Conservation (phyloP, 805 yeast genomes). For the Yarrowia phangngaensis region DNA sequence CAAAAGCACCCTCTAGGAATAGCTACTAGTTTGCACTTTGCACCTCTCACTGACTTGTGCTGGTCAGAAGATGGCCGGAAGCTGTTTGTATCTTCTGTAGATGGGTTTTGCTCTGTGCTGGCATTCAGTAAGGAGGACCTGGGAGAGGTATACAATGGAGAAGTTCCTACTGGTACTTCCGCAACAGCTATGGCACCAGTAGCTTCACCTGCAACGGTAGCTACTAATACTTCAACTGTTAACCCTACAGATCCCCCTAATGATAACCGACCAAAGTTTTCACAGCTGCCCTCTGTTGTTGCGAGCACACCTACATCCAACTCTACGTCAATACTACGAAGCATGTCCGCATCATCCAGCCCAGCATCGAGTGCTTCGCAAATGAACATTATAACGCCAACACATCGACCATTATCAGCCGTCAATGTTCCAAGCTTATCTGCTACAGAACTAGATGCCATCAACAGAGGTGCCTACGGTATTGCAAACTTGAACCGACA, state of each 20-base stretch:
- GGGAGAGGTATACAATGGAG: constrained; percentile 44
- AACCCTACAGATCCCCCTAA: background rate
- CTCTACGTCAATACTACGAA: background rate
- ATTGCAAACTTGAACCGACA: constrained; percentile 28
- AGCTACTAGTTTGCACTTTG: constrained; percentile 77
- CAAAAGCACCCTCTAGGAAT: constrained; percentile 62
- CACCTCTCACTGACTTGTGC: constrained; percentile 78
- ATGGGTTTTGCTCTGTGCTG: constrained; percentile 82
- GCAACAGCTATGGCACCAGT: constrained; percentile 4
- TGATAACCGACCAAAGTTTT: constrained; percentile 19
- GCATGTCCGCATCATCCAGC: constrained; percentile 26
- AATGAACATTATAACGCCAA: constrained; percentile 18
- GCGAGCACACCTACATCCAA: constrained; percentile 8
- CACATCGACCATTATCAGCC: constrained; percentile 17
- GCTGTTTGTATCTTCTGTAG: constrained; percentile 76
- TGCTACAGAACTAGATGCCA: constrained; percentile 11
- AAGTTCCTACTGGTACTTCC: constrained; percentile 13
- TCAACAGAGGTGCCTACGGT: constrained; percentile 21
- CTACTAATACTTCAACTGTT: constrained; percentile 3
- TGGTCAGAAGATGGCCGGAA: constrained; percentile 78
- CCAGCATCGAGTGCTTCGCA: constrained; percentile 30
- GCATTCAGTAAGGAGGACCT: constrained; percentile 51
- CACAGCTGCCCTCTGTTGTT: constrained; percentile 24
- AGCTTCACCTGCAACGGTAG: background rate
- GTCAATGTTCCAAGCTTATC: constrained; percentile 10